phyloP scores from a whole-genome alignment of 768 basidiomycete species.

The Botryobasidium botryosum region DNA sequence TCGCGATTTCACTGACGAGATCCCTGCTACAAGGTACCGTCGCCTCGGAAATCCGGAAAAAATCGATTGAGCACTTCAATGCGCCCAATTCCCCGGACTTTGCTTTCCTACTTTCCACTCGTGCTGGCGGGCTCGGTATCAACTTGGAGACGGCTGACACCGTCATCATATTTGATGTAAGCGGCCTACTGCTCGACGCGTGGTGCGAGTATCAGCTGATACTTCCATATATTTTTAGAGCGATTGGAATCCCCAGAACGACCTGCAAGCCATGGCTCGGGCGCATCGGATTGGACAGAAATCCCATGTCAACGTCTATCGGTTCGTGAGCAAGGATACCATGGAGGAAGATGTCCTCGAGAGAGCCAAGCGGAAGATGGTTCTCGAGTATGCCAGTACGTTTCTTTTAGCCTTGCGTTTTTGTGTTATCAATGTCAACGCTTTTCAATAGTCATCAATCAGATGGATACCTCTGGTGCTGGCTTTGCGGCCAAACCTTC shows the following conservation, averaged over 20 bases:
- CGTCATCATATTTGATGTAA: slow-evolving; percentile 94
- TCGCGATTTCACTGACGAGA: slow-evolving; percentile 3
- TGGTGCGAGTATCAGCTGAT: slow-evolving; percentile 16
- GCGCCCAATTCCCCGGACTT: slow-evolving; percentile 86
- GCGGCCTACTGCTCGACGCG: slow-evolving; percentile 18
- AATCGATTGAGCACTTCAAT: slow-evolving; percentile 95
- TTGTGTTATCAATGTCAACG: neutral
- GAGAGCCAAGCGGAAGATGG: slow-evolving; percentile 98
- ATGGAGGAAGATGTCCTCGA: slow-evolving; percentile 99
- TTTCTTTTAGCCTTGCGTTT: slow-evolving; percentile 15
- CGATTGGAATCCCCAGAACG: slow-evolving; percentile 98
- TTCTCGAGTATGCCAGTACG: slow-evolving; percentile 96
- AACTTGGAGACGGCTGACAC: slow-evolving; percentile 98
- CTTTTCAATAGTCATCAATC: slow-evolving; percentile 74
- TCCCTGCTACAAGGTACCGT: slow-evolving; percentile 30
- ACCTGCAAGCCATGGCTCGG: slow-evolving; percentile 97
- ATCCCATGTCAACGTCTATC: slow-evolving; percentile 94
- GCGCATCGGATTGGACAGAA: slow-evolving; percentile 99
- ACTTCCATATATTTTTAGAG: slow-evolving; percentile 33
- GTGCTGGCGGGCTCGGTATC: slow-evolving; percentile 95
- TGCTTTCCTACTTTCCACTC: slow-evolving; percentile 88
- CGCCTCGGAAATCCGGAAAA: slow-evolving; percentile 81
- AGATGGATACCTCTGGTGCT: slow-evolving; percentile 98
- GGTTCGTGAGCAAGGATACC: slow-evolving; percentile 96
- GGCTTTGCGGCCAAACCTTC: slow-evolving; percentile 74